Conservation (phyloP, 345 rosid species). For the Camelina neglecta region DNA sequence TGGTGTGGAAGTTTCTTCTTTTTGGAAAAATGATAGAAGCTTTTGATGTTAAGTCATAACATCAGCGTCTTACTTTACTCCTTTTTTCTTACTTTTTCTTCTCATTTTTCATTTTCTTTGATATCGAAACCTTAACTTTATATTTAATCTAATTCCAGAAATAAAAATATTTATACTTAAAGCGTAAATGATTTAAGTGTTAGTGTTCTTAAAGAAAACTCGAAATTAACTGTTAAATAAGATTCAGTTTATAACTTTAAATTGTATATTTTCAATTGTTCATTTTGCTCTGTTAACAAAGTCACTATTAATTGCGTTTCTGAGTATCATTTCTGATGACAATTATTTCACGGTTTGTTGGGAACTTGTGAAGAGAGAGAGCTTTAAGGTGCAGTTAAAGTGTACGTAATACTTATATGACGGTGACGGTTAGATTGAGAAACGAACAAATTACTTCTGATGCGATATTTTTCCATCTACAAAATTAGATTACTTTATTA, state of each 20-base stretch:
- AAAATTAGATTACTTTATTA: too few relatives aligned
- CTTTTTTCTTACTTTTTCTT: constrained; percentile 4
- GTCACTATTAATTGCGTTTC: not conserved
- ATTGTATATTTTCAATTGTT: not conserved
- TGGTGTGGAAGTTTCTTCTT: not conserved
- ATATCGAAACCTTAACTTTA: not conserved
- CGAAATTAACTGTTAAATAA: not conserved
- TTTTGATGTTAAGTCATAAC: constrained; percentile 22
- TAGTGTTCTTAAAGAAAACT: not conserved
- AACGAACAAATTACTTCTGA: not conserved
- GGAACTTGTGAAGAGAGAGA: not conserved
- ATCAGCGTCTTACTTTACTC: not conserved
- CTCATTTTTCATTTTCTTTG: constrained; percentile 3
- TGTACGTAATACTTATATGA: not conserved
- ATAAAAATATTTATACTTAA: not conserved
- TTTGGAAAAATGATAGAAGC: not conserved
- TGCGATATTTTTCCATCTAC: not conserved
- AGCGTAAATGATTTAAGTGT: not conserved
- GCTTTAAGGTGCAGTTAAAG: not conserved
- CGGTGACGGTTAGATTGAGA: not conserved
- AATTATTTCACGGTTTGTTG: not conserved
- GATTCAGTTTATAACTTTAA: not conserved
- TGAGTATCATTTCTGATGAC: not conserved
- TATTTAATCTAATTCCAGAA: not conserved
- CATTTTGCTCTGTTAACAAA: not conserved